phyloP scores from a whole-genome alignment of 257 asterid genomes.

The Solanum chiquidenum region DNA sequence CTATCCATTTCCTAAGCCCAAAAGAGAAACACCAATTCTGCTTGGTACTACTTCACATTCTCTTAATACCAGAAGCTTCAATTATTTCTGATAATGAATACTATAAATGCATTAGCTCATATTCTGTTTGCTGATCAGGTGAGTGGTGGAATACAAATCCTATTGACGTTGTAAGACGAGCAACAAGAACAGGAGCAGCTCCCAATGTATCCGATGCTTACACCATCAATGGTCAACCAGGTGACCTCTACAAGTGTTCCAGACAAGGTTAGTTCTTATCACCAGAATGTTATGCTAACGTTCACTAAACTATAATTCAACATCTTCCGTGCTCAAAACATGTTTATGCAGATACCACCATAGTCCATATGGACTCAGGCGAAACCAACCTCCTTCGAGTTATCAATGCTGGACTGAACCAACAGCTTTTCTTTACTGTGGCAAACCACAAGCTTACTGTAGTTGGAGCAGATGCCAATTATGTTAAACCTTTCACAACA shows the following conservation, averaged over 20 bases:
- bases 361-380: slow-evolving; percentile 42
- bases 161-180: slow-evolving; percentile 57
- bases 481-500: slow-evolving; percentile 75
- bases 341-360: slow-evolving; percentile 40
- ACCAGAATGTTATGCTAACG: background rate
- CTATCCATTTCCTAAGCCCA: slow-evolving; percentile 69
- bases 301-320: background rate
- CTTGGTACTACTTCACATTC: slow-evolving; percentile 33
- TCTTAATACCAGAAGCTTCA: background rate
- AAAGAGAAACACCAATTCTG: slow-evolving; percentile 55
- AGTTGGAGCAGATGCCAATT: slow-evolving; percentile 79
- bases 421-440: slow-evolving; percentile 73
- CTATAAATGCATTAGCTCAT: background rate
- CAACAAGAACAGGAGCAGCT: slow-evolving; percentile 68
- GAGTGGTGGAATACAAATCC: slow-evolving; percentile 97
- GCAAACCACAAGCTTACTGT: slow-evolving; percentile 81
- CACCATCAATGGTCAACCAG: slow-evolving; percentile 93
- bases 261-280: slow-evolving; percentile 27
- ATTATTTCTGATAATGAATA: background rate
- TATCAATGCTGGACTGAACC: slow-evolving; percentile 68
- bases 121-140: slow-evolving; percentile 29
- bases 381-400: slow-evolving; percentile 69
- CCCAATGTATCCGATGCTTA: slow-evolving; percentile 77
- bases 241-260: slow-evolving; percentile 69
- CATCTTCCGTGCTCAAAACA: background rate